phyloP scores from a whole-genome alignment of 2,329 filamentous ascomycete genomes.

The Diaporthe amygdali region DNA sequence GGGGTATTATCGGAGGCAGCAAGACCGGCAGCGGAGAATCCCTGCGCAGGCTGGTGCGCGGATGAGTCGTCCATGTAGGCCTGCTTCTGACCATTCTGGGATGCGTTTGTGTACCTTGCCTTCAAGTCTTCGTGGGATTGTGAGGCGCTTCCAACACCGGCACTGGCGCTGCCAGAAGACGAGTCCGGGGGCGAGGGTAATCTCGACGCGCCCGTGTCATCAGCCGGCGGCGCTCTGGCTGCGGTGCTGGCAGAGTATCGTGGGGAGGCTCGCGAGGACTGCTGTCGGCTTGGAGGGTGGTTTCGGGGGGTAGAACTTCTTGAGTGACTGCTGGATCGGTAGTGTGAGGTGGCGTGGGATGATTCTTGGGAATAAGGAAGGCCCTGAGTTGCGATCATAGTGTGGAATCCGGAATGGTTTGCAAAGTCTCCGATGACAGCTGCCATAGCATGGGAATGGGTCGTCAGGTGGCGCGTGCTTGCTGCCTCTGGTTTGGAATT shows the following conservation, averaged over 20 bases:
- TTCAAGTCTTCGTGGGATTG: slow-evolving; percentile 20
- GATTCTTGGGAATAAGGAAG: slow-evolving; percentile 51
- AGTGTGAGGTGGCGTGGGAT: slow-evolving; percentile 45
- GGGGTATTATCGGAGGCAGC: slow-evolving; percentile 33
- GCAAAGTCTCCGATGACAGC: slow-evolving; percentile 74
- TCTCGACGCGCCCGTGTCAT: slow-evolving; percentile 47
- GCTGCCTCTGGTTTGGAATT: neutral
- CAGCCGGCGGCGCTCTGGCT: neutral
- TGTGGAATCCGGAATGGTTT: slow-evolving; percentile 74
- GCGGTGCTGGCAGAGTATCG: neutral
- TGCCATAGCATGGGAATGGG: slow-evolving; percentile 59
- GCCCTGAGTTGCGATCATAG: slow-evolving; percentile 65
- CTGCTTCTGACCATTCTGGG: slow-evolving; percentile 33
- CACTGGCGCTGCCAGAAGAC: slow-evolving; percentile 48
- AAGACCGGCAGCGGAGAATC: slow-evolving; percentile 30
- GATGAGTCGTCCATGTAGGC: slow-evolving; percentile 29
- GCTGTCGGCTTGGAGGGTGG: slow-evolving; percentile 30
- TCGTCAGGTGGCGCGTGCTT: neutral
- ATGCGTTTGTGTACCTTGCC: slow-evolving; percentile 26
- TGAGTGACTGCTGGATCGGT: slow-evolving; percentile 42
- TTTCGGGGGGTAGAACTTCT: slow-evolving; percentile 34
- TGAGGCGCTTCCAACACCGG: slow-evolving; percentile 33
- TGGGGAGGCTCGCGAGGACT: slow-evolving; percentile 12
- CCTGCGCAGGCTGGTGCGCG: slow-evolving; percentile 27
- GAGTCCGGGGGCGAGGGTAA: slow-evolving; percentile 62